These are phyloP conservation scores for Botrytis fabae DNA, from an alignment of 2,329 filamentous ascomycete genomes.

Conservation along the genomic window DNA sequence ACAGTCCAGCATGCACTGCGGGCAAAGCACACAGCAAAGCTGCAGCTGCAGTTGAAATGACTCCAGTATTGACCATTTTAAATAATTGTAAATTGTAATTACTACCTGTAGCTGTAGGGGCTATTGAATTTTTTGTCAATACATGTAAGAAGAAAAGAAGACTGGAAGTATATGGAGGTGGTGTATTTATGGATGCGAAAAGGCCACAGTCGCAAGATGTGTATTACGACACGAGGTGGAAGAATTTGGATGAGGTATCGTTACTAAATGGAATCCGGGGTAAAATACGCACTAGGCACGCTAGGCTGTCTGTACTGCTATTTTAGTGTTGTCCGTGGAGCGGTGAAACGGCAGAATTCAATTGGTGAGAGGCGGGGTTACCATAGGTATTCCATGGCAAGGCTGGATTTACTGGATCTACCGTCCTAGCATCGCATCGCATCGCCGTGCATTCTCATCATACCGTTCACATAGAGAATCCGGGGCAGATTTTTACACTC, in stretches of 20 bases:
- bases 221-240: conserved; percentile 15
- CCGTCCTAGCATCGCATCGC: neutral
- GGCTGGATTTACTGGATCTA: neutral
- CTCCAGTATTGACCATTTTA: conserved; percentile 55
- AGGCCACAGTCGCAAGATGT: conserved; percentile 25
- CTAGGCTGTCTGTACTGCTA: neutral
- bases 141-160: conserved; percentile 2
- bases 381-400: neutral
- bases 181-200: conserved; percentile 16
- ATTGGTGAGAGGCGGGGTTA: neutral
- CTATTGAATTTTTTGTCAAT: conserved; percentile 11
- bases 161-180: neutral
- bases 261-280: conserved; percentile 19
- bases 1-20: conserved; percentile 65
- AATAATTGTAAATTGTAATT: neutral
- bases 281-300: conserved; percentile 4
- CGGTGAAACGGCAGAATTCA: conserved; percentile 4
- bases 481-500: neutral
- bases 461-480: neutral
- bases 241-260: neutral
- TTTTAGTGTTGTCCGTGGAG: neutral
- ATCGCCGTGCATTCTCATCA: neutral
- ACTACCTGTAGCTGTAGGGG: conserved; percentile 14
- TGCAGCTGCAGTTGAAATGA: conserved; percentile 54
- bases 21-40: conserved; percentile 67